Percentiles rank a stretch among this genome's conserved stretches.
Conservation (phyloP, 208 protist species). For the Borovskyia barvae region DNA sequence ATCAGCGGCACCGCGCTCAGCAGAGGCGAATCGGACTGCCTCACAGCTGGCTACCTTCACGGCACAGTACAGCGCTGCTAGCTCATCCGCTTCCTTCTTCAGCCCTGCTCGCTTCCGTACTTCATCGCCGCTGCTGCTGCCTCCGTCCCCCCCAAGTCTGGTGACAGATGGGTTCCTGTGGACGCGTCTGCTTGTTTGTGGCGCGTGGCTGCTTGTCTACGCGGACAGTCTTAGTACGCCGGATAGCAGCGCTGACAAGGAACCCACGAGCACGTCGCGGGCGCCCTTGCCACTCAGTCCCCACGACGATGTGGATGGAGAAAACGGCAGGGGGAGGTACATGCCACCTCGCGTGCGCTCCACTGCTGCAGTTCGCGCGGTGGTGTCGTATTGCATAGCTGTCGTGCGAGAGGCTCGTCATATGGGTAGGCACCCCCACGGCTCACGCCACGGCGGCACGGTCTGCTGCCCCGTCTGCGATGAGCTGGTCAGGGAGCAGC, state of each 20-base stretch:
- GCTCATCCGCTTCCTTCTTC: neutral
- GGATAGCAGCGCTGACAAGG: neutral
- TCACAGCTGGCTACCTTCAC: neutral
- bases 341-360: slow-evolving; percentile 9
- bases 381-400: slow-evolving; percentile 33
- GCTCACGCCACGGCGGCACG: neutral
- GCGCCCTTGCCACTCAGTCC: neutral
- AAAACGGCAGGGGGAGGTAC: too few species aligned
- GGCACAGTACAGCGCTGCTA: neutral
- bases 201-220: slow-evolving; percentile 55
- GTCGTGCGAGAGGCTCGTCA: slow-evolving; percentile 44
- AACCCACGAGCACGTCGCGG: neutral
- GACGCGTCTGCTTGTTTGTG: slow-evolving; percentile 60
- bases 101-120: slow-evolving; percentile 13
- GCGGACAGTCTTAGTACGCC: slow-evolving; percentile 34
- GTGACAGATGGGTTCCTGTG: slow-evolving; percentile 53
- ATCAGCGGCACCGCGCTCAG: too few species aligned
- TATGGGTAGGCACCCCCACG: neutral
- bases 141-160: slow-evolving; percentile 39
- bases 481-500: slow-evolving; percentile 20
- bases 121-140: slow-evolving; percentile 27
- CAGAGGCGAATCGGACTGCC: too few species aligned
- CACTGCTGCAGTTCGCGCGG: slow-evolving; percentile 10
- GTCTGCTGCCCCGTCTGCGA: slow-evolving; percentile 50
- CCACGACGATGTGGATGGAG: neutral